Percentiles rank a stretch among this genome's conserved stretches.
Conservation (phyloP, 768 basidiomycete genomes). For the Lentinula aciculospora region DNA sequence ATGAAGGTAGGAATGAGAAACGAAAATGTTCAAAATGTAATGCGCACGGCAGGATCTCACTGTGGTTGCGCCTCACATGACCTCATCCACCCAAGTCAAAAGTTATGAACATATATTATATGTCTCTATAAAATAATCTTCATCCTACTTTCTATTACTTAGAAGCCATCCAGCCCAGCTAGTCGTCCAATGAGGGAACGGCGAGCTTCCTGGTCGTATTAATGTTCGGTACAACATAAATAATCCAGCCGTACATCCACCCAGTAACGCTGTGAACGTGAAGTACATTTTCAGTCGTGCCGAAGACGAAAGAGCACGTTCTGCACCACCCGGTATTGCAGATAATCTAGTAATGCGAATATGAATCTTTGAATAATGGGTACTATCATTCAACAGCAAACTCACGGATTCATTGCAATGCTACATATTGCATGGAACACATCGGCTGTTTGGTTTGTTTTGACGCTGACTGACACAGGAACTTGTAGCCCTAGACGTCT, state of each 20-base stretch:
- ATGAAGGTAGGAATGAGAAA: constrained; percentile 4
- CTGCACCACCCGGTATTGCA: constrained; percentile 79
- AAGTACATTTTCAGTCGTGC: constrained; percentile 69
- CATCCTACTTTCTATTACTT: constrained; percentile 43
- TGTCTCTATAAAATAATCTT: background rate
- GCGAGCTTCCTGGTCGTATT: constrained; percentile 51
- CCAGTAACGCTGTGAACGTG: constrained; percentile 65
- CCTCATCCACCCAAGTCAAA: background rate
- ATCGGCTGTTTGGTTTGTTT: constrained; percentile 78
- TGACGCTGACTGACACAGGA: constrained; percentile 91
- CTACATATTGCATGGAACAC: constrained; percentile 83
- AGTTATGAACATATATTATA: background rate
- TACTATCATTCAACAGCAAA: constrained; percentile 18
- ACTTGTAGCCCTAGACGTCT: constrained; percentile 84
- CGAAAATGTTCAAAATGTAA: constrained; percentile 1
- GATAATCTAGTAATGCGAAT: constrained; percentile 34
- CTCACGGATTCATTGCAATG: constrained; percentile 85
- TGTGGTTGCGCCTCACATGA: constrained; percentile 3
- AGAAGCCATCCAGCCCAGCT: constrained; percentile 67
- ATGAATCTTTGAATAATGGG: constrained; percentile 10
- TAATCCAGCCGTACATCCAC: constrained; percentile 68
- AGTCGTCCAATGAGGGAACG: constrained; percentile 47
- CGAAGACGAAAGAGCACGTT: constrained; percentile 67
- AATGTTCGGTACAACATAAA: constrained; percentile 68
- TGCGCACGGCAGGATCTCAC: background rate